Evolutionary conservation across 1,284 basidiomycete species (phyloP), one percentile per base, ranked within the genome.

Genomic region (Phellinidium pouzarii): DNA sequence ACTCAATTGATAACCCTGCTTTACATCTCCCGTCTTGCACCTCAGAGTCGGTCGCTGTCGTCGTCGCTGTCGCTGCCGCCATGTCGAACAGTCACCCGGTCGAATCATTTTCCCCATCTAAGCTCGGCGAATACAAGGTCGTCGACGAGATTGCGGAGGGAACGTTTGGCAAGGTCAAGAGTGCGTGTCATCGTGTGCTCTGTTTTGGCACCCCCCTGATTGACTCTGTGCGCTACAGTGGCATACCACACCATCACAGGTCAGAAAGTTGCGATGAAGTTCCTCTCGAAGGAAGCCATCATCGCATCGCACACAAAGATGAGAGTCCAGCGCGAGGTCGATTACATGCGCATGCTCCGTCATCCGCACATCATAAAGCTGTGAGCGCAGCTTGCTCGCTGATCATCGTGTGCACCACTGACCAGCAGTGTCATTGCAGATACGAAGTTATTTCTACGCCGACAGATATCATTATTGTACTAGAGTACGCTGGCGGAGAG

Each of bases 81-180:
- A 59, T 52, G 58, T 12, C 48, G 47, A 47, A 41, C 45, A 47
- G 45, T 20, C 12, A 44, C 8, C 34, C 26, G n/a, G 46, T 29
- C 22, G 54, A 52, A 23, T 37, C 40, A 8, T 50, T 53, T 59
- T 71, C 82, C 1, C 71, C 81, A 8, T 79, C 82, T 7, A 86
- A 82, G 71, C 79, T 90, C 23, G 87, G 87, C 50, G 84, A 89
- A 68, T 91, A 91, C 68, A 83, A 76, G 20, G 81, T 91, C 56
- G 74, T 82, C 45, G 70, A 76, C 55, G 84, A 89, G 64, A 89
- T 90, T 59, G 88, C 87, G 48, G 86, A 89, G 56, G 95, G 95
- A 17, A 94, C 91, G 11, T 99, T 98, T 70, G 95, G 94, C 54
- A 97, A 97, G 70, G 95, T 99, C 66, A 98, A 97, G 76, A 89